These are phyloP conservation scores for Cadophora gregata DNA, from an alignment of 2,329 filamentous ascomycete genomes.

Conservation along the genomic window DNA sequence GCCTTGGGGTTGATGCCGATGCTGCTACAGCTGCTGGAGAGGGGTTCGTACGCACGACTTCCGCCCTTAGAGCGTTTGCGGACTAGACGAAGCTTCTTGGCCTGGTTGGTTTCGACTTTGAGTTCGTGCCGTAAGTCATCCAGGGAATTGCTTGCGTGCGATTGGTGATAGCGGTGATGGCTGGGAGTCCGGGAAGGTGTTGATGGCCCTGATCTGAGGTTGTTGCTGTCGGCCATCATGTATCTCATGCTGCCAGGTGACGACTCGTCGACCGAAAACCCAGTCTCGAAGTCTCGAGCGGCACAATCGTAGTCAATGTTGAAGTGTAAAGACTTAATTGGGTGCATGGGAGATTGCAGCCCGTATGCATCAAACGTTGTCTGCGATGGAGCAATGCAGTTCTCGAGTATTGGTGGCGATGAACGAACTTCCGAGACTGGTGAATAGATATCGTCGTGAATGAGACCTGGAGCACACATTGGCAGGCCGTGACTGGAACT, in stretches of 20 bases:
- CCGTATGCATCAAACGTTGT: slow-evolving; percentile 38
- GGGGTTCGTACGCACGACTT: neutral
- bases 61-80: neutral
- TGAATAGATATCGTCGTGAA: slow-evolving; percentile 31
- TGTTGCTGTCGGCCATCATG: neutral
- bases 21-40: neutral
- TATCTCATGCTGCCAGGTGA: neutral
- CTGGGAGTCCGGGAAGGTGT: neutral
- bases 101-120: neutral
- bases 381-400: slow-evolving; percentile 40
- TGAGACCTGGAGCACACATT: slow-evolving; percentile 29
- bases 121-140: neutral
- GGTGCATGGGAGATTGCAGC: slow-evolving; percentile 28
- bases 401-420: slow-evolving; percentile 24
- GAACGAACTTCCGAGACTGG: slow-evolving; percentile 30
- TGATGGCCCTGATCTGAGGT: neutral
- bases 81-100: neutral
- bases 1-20: slow-evolving; percentile 5
- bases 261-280: neutral
- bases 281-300: slow-evolving; percentile 19
- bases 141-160: neutral
- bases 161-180: neutral
- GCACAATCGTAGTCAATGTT: slow-evolving; percentile 26
- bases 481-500: slow-evolving; percentile 23
- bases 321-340: slow-evolving; percentile 27